Percentiles rank a stretch among this genome's conserved stretches.
Evolutionary conservation across 768 basidiomycete genomes (phyloP).

Genomic region (Cytidiella melzeri): DNA sequence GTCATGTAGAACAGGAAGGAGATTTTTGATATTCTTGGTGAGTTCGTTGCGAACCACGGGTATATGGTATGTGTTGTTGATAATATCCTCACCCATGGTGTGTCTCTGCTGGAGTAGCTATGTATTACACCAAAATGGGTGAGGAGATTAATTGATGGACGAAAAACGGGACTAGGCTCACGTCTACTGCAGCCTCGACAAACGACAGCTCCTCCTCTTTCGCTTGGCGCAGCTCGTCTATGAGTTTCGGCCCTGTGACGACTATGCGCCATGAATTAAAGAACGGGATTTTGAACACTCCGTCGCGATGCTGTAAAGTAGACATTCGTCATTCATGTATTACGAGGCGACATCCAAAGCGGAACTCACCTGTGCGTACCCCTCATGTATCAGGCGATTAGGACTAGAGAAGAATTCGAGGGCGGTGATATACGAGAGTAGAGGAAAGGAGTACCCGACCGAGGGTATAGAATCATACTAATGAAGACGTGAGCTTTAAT

Average conservation of each 20-base stretch:
- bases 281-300: slow-evolving; percentile 37
- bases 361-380: slow-evolving; percentile 15
- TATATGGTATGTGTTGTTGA: slow-evolving; percentile 7
- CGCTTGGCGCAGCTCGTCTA: slow-evolving; percentile 45
- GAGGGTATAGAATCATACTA: no score
- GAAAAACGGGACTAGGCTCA: slow-evolving; percentile 15
- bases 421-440: no score
- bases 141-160: neutral
- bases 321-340: neutral
- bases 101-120: neutral
- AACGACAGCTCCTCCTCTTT: slow-evolving; percentile 40
- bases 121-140: neutral
- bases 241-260: slow-evolving; percentile 33
- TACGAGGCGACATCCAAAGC: neutral
- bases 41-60: slow-evolving; percentile 2
- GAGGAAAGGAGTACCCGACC: no score
- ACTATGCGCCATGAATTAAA: slow-evolving; percentile 43
- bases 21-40: slow-evolving; percentile 2
- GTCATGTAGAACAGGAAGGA: slow-evolving; percentile 18
- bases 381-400: slow-evolving; percentile 9
- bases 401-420: no score
- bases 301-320: slow-evolving; percentile 6
- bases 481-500: no score
- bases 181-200: slow-evolving; percentile 36
- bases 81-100: slow-evolving; percentile 2